These are phyloP conservation scores for Gentiana dahurica DNA, from an alignment of 257 asterid species.

Conservation along the genomic window DNA sequence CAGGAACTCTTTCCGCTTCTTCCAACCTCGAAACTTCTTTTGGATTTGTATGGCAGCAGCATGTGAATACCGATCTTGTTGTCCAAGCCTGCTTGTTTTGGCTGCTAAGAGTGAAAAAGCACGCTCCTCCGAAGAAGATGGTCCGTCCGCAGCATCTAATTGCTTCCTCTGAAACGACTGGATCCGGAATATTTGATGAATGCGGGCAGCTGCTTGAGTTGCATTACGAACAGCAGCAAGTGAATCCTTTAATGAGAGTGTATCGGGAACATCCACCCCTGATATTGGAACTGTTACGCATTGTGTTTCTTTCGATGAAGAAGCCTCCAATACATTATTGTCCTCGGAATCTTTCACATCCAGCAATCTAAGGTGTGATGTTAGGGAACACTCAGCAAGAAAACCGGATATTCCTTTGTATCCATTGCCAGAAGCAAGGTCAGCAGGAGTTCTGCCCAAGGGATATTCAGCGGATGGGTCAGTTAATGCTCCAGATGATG, in stretches of 20 bases:
- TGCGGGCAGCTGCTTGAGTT: conserved; percentile 95
- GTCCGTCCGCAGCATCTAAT: conserved; percentile 41
- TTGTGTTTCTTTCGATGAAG: conserved; percentile 33
- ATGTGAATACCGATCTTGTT: conserved; percentile 45
- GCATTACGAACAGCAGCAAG: conserved; percentile 93
- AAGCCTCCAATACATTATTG: conserved; percentile 20
- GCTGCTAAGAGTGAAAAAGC: conserved; percentile 56
- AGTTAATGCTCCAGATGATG: conserved; percentile 67
- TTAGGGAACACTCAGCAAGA: conserved; percentile 70
- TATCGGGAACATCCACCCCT: conserved; percentile 52
- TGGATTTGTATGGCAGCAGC: conserved; percentile 85
- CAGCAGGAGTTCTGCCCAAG: conserved; percentile 69
- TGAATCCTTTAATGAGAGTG: conserved; percentile 71
- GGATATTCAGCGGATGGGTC: conserved; percentile 75
- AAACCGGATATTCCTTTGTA: conserved; percentile 95
- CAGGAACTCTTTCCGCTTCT: conserved; percentile 75
- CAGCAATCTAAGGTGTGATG: conserved; percentile 50
- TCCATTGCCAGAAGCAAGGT: conserved; percentile 73
- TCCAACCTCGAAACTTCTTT: conserved; percentile 87
- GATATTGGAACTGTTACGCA: conserved; percentile 51
- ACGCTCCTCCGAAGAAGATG: conserved; percentile 49
- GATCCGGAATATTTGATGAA: conserved; percentile 71
- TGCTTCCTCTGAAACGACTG: conserved; percentile 93
- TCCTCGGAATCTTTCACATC: conserved; percentile 43
- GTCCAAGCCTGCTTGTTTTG: conserved; percentile 48